A percentile compares a stretch with the other conserved stretches of the same genome.
These are phyloP conservation scores for Ogataea salicorniae DNA, from an alignment of 805 yeast genomes.

Conservation along the genomic window DNA sequence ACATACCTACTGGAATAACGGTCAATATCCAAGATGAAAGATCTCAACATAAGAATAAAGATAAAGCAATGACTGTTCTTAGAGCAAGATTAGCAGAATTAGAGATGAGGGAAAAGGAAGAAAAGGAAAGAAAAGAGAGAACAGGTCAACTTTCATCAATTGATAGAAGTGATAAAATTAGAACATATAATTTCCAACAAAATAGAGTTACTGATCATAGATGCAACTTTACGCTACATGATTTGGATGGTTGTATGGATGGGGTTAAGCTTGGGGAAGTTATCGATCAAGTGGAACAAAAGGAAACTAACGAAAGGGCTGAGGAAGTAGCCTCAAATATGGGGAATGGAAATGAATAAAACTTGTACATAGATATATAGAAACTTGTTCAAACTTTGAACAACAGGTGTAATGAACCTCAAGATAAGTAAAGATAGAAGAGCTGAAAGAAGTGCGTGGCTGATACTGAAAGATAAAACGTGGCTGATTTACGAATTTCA, in stretches of 20 bases:
- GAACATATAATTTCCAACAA: slow-evolving; percentile 92
- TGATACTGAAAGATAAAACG: background rate
- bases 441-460: background rate
- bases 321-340: slow-evolving; percentile 30
- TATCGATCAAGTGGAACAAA: slow-evolving; percentile 45
- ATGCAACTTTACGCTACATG: slow-evolving; percentile 75
- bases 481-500: background rate
- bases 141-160: slow-evolving; percentile 83
- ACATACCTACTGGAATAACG: slow-evolving; percentile 83
- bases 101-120: slow-evolving; percentile 61
- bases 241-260: slow-evolving; percentile 58
- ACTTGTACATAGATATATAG: background rate
- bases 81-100: slow-evolving; percentile 80
- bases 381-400: background rate
- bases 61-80: slow-evolving; percentile 80
- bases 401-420: background rate
- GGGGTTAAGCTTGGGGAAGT: slow-evolving; percentile 56
- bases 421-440: background rate
- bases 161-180: slow-evolving; percentile 85
- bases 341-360: slow-evolving; percentile 4
- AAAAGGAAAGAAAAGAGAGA: slow-evolving; percentile 60
- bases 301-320: slow-evolving; percentile 42
- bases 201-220: slow-evolving; percentile 93
- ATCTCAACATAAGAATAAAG: slow-evolving; percentile 91
- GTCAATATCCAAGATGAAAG: slow-evolving; percentile 93